These are phyloP conservation scores for Isochrysis galbana DNA, from an alignment of 78 protist genomes.

Conservation along the genomic window DNA sequence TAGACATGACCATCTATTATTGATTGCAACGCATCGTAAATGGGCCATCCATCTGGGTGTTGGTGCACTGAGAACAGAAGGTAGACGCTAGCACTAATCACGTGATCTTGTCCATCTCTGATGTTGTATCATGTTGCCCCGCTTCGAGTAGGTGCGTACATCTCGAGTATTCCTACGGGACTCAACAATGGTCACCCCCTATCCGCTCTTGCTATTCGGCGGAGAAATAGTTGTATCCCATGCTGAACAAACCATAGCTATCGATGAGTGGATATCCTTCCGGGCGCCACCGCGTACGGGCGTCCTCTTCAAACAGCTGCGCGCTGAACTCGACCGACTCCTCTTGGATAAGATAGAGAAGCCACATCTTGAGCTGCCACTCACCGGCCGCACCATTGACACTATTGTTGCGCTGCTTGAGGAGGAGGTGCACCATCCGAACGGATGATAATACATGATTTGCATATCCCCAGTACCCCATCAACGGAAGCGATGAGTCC, in stretches of 20 bases:
- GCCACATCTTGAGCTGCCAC: neutral
- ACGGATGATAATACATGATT: too few species aligned
- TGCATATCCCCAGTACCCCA: too few species aligned
- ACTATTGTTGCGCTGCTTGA: neutral
- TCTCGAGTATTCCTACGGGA: slow-evolving; percentile 55
- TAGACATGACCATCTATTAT: too few species aligned
- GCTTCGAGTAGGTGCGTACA: neutral
- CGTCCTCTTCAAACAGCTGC: neutral
- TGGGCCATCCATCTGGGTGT: too few species aligned
- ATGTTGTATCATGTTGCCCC: too few species aligned
- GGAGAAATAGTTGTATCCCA: slow-evolving; percentile 44
- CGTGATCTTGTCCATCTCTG: too few species aligned
- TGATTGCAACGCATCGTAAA: too few species aligned
- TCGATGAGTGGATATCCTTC: slow-evolving; percentile 23
- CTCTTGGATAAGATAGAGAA: neutral
- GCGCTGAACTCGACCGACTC: slow-evolving; percentile 6
- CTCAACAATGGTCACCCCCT: slow-evolving; percentile 56
- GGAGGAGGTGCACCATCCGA: neutral
- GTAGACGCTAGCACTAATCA: too few species aligned
- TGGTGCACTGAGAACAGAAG: too few species aligned
- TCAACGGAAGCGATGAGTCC: too few species aligned
- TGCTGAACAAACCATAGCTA: neutral
- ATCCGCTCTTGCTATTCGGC: slow-evolving; percentile 79
- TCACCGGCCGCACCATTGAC: neutral
- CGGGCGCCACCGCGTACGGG: neutral